Conservation (phyloP, 495 filamentous ascomycete species). For the Cetradonia linearis region DNA sequence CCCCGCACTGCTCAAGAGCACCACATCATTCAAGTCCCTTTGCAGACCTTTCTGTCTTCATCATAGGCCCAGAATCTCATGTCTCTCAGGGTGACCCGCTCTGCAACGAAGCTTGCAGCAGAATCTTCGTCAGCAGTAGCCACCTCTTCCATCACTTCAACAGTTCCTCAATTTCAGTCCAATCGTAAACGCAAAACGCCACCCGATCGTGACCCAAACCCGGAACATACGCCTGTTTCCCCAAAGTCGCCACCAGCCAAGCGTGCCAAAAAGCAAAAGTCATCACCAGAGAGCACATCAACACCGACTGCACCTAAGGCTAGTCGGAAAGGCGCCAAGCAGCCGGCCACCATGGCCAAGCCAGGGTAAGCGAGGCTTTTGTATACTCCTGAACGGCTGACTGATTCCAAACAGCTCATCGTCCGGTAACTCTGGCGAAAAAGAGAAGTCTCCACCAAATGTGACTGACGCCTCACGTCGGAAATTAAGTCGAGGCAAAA, state of each 20-base stretch:
- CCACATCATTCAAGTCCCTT: neutral
- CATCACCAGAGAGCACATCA: conserved; percentile 21
- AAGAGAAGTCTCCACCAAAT: conserved; percentile 33
- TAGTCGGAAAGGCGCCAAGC: conserved; percentile 53
- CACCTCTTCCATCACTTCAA: conserved; percentile 12
- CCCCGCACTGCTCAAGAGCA: conserved; percentile 9
- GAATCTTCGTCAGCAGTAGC: conserved; percentile 33
- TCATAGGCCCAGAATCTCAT: conserved; percentile 46
- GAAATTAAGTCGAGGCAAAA: conserved; percentile 58
- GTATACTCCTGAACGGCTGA: neutral
- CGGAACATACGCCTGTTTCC: conserved; percentile 34
- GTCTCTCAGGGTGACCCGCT: conserved; percentile 75
- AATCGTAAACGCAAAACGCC: conserved; percentile 49
- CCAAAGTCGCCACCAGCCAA: conserved; percentile 34
- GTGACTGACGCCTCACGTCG: conserved; percentile 50
- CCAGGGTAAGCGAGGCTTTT: conserved; percentile 49
- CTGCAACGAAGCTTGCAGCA: conserved; percentile 67
- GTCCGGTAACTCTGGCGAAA: conserved; percentile 31
- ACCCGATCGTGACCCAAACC: conserved; percentile 32
- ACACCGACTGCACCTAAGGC: conserved; percentile 33
- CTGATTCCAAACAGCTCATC: conserved; percentile 15
- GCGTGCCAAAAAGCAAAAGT: conserved; percentile 45
- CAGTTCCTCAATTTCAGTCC: conserved; percentile 12
- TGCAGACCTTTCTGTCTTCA: conserved; percentile 5
- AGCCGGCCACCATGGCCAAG: conserved; percentile 67